Percentiles rank a stretch among this genome's conserved stretches.
Evolutionary conservation across 352 stramenopile species (phyloP).

Genomic region (Phytopythium cucurbitacearum): DNA sequence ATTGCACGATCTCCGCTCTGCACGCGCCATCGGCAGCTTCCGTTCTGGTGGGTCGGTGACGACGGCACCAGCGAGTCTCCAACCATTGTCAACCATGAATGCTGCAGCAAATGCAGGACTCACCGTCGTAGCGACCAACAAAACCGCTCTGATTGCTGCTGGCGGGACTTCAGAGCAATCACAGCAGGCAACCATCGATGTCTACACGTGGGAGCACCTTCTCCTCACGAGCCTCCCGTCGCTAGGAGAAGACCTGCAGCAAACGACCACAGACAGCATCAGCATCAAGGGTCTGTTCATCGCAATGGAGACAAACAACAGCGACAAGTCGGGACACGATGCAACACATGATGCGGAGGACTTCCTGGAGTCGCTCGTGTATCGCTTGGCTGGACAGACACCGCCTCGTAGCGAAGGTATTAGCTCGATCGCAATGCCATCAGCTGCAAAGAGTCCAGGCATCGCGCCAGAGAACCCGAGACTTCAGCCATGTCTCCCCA

Average conservation of each 20-base stretch:
- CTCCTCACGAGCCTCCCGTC: conserved; percentile 27
- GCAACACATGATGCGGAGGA: too few relatives aligned
- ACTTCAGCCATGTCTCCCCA: conserved; percentile 1
- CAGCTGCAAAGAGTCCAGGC: not conserved
- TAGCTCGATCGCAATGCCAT: not conserved
- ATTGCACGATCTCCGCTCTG: conserved; percentile 41
- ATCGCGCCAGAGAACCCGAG: not conserved
- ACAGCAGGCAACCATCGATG: conserved; percentile 3
- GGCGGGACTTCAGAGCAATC: not conserved
- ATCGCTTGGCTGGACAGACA: too few relatives aligned
- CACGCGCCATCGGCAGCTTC: conserved; percentile 37
- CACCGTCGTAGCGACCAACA: conserved; percentile 2
- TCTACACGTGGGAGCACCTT: conserved; percentile 42
- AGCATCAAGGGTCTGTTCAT: too few relatives aligned
- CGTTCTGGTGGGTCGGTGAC: conserved; percentile 1
- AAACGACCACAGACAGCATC: not conserved
- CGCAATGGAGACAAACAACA: too few relatives aligned
- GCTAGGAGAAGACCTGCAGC: not conserved
- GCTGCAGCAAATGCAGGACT: not conserved
- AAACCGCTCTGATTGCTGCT: conserved; percentile 6
- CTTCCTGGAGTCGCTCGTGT: too few relatives aligned
- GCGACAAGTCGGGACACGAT: too few relatives aligned
- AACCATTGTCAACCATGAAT: too few relatives aligned
- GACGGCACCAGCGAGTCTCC: too few relatives aligned
- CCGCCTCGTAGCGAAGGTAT: too few relatives aligned